These are phyloP conservation scores for Tuber brumale DNA, from an alignment of 495 filamentous ascomycete species.

Conservation along the genomic window DNA sequence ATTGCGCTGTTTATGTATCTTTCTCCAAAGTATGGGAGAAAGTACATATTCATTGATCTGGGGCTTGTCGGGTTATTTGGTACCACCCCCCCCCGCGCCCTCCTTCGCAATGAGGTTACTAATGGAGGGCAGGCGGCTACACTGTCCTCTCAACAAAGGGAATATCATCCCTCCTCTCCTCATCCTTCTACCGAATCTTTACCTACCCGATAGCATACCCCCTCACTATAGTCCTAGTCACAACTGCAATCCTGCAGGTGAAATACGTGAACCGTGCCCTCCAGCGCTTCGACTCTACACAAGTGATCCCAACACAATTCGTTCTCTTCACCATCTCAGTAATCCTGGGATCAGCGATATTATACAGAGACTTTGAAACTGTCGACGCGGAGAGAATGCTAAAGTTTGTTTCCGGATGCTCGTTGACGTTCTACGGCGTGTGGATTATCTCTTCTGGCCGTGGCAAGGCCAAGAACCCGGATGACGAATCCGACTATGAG, in stretches of 20 bases:
- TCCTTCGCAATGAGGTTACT: conserved; percentile 37
- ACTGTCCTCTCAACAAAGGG: conserved; percentile 94
- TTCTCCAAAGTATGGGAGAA: conserved; percentile 73
- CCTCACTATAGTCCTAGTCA: conserved; percentile 66
- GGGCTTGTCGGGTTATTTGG: conserved; percentile 89
- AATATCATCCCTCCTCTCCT: conserved; percentile 87
- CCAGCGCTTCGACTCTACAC: conserved; percentile 90
- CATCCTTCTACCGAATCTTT: conserved; percentile 75
- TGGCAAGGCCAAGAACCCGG: conserved; percentile 48
- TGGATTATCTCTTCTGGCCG: conserved; percentile 73
- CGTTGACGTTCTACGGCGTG: conserved; percentile 86
- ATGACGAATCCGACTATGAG: conserved; percentile 51
- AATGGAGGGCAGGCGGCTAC: conserved; percentile 63
- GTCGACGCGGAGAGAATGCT: conserved; percentile 59
- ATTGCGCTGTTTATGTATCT: conserved; percentile 71
- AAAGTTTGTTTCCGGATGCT: conserved; percentile 85
- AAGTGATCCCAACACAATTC: conserved; percentile 95
- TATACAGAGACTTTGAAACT: conserved; percentile 90
- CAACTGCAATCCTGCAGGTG: conserved; percentile 87
- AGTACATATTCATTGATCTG: conserved; percentile 85
- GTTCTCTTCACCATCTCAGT: conserved; percentile 93
- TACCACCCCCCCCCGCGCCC: conserved; percentile 42
- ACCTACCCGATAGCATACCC: conserved; percentile 88
- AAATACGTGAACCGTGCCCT: conserved; percentile 92
- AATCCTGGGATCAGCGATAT: conserved; percentile 82